phyloP scores from a whole-genome alignment of 2,329 filamentous ascomycete species.

The Talaromyces sp. region DNA sequence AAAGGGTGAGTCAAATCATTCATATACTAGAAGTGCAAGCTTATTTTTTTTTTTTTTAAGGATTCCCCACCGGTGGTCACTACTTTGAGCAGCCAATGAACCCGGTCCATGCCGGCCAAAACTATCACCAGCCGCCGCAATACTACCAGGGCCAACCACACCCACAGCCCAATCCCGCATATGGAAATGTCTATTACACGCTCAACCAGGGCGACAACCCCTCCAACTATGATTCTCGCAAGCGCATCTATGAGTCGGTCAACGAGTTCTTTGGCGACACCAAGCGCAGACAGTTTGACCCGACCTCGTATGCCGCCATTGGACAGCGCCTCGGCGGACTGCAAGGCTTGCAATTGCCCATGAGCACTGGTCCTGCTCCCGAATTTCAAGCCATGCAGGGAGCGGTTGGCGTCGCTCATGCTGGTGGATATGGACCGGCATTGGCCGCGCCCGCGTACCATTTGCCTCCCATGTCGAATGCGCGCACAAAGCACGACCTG shows the following conservation, averaged over 20 bases:
- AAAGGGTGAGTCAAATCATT: conserved; percentile 27
- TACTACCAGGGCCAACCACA: conserved; percentile 54
- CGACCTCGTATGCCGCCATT: conserved; percentile 83
- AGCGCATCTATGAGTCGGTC: conserved; percentile 80
- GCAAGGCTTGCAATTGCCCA: conserved; percentile 62
- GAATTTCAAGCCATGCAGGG: conserved; percentile 46
- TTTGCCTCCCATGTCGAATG: conserved; percentile 77
- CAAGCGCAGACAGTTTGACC: conserved; percentile 87
- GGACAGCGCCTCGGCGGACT: conserved; percentile 82
- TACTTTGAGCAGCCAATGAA: conserved; percentile 49
- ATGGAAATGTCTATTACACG: conserved; percentile 74
- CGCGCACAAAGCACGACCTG: conserved; percentile 89
- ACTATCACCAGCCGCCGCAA: conserved; percentile 40
- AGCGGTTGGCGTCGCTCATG: conserved; percentile 54
- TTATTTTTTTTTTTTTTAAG: conserved; percentile 15
- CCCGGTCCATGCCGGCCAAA: conserved; percentile 39
- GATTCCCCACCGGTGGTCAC: conserved; percentile 42
- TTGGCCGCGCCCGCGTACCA: conserved; percentile 76
- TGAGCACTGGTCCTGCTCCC: conserved; percentile 53
- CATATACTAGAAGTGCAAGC: not conserved
- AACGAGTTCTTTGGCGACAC: conserved; percentile 93
- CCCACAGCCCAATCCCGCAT: conserved; percentile 55
- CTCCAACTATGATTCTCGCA: conserved; percentile 64
- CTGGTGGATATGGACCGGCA: conserved; percentile 52
- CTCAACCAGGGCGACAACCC: conserved; percentile 60